Percentiles rank a stretch among this genome's conserved stretches.
Evolutionary conservation across 139 green algal species (phyloP).

Genomic region (Spirogloea muscicola): DNA sequence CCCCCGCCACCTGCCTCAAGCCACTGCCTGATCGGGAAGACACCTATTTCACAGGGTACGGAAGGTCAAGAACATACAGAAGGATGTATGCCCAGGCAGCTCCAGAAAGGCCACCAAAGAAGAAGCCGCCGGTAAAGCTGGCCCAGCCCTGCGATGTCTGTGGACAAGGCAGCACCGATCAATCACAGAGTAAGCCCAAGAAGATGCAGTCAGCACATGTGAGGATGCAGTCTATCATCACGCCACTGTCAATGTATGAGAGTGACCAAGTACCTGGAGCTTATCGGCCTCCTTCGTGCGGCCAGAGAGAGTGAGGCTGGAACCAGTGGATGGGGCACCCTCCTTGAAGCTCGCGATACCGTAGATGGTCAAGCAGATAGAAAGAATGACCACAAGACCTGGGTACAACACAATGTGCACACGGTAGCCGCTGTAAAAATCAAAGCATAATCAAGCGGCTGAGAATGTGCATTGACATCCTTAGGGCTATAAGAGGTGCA

Average conservation of each 20-base stretch:
- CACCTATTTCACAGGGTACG: slow-evolving; percentile 26
- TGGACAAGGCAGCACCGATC: background rate
- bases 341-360: slow-evolving; percentile 83
- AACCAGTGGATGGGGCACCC: slow-evolving; percentile 40
- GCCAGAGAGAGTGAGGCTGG: slow-evolving; percentile 92
- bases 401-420: no score
- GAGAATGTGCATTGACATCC: no score
- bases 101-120: slow-evolving; percentile 84
- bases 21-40: no score
- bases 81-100: slow-evolving; percentile 84
- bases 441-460: background rate
- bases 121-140: slow-evolving; percentile 82
- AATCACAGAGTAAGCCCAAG: no score
- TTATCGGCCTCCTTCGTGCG: slow-evolving; percentile 68
- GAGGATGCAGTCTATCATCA: no score
- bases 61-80: slow-evolving; percentile 31
- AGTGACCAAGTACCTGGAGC: slow-evolving; percentile 58
- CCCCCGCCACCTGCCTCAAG: no score
- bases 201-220: no score
- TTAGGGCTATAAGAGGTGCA: no score
- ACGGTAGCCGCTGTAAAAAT: background rate
- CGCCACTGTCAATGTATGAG: no score
- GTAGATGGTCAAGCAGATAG: slow-evolving; percentile 85
- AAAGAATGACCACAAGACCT: slow-evolving; percentile 90
- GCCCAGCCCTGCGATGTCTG: slow-evolving; percentile 78